Evolutionary conservation across 108 stramenopile genomes (phyloP), one percentile per base, ranked within the genome.

Genomic region (Poteriospumella lacustris): DNA sequence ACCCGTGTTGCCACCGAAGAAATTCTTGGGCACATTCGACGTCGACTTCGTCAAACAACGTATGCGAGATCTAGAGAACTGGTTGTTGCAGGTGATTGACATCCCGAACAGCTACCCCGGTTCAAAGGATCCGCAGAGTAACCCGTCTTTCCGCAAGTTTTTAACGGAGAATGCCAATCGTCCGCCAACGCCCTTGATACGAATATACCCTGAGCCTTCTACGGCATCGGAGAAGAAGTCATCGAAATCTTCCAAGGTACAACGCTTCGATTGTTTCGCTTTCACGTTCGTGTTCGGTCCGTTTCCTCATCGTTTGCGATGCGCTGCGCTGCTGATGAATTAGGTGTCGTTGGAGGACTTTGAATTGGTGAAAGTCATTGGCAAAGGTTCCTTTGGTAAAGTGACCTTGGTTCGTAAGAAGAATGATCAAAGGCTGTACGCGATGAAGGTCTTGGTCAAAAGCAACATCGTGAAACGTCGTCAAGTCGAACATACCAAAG

Each of bases 381-480:
- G 98, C 1, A 93, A 94, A 91, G 98, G 98, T 0, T 93, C 96
- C 0, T 99, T 96, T 85, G 98, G 98, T 33, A 94, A 95, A 75
- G 98, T 99, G 24, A 78, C 80, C 33, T 75, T 79, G 68, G 92
- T 94, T 15, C 72, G 85, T 39, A 82, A 80, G 79, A 84, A 90
- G 60, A 85, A 85, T 69, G 89, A 89, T 44, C 59, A 82, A n/a
- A 82, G 89, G 76, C 83, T 95, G 9, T 79, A 89, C 43, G 97
- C 97, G 52, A 96, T 98, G 97, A 98, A 98, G 76, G 85, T 96
- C 29, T 95, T 98, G 44, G 91, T 90, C 77, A 98, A 98, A 80
- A 86, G 92, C 38, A 79, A 84, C 39, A 86, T 86, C 78, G 76
- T 80, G 19, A 79, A 73, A 26, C 75, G 76, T 39, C 79, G 80